Evolutionary conservation across 768 basidiomycete species (phyloP).

Genomic region (Kwoniella pini): DNA sequence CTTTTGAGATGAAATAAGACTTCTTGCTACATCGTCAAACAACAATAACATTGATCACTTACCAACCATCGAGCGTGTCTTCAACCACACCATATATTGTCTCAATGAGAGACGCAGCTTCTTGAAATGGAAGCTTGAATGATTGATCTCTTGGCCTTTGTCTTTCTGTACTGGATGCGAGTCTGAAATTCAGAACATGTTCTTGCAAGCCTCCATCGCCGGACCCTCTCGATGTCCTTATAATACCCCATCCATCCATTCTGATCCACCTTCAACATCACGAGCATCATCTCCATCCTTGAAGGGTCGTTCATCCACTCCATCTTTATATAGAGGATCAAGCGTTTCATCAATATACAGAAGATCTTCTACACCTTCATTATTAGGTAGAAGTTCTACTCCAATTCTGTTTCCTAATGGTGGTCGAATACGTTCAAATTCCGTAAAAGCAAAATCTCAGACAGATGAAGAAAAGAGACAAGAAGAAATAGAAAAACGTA

Average conservation of each 20-base stretch:
- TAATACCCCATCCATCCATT: not conserved
- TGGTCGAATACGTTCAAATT: conserved; percentile 11
- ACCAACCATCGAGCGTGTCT: too few relatives aligned
- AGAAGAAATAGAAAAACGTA: conserved; percentile 12
- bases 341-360: not conserved
- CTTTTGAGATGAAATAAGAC: too few relatives aligned
- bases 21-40: too few relatives aligned
- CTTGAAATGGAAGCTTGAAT: too few relatives aligned
- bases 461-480: conserved; percentile 2
- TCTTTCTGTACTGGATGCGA: not conserved
- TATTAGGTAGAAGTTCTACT: conserved; percentile 3
- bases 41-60: too few relatives aligned
- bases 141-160: not conserved
- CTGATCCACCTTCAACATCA: conserved; percentile 13
- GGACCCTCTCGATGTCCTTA: conserved; percentile 20
- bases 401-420: conserved; percentile 20
- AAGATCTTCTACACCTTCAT: conserved; percentile 1
- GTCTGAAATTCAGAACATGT: not conserved
- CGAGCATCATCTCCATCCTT: not conserved
- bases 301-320: conserved; percentile 6
- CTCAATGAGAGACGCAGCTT: too few relatives aligned
- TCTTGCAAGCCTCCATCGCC: conserved; percentile 16
- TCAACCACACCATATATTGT: too few relatives aligned
- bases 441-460: not conserved
- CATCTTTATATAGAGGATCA: not conserved